These are phyloP conservation scores for Metschnikowia gruessii DNA, from an alignment of 805 yeast genomes.

Conservation along the genomic window DNA sequence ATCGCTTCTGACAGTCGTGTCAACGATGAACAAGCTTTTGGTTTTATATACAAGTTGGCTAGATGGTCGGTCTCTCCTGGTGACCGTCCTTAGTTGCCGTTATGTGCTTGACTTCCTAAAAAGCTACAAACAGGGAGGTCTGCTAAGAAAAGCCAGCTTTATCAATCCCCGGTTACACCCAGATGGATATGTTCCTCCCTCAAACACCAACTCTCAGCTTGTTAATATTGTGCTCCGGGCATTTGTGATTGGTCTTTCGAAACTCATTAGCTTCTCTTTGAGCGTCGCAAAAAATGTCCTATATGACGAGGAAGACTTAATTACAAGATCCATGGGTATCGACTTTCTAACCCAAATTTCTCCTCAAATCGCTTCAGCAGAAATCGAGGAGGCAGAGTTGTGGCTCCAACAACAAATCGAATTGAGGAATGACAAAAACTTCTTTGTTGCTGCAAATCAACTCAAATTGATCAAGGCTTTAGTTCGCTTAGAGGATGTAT, in stretches of 20 bases:
- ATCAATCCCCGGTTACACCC: slow-evolving; percentile 13
- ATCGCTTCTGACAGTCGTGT: slow-evolving; percentile 41
- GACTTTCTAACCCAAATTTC: slow-evolving; percentile 27
- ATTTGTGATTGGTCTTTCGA: slow-evolving; percentile 51
- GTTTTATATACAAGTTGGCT: slow-evolving; percentile 69
- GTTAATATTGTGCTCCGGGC: slow-evolving; percentile 52
- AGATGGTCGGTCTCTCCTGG: slow-evolving; percentile 68
- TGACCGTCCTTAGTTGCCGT: slow-evolving; percentile 71
- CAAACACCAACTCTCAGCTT: slow-evolving; percentile 20
- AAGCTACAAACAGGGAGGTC: slow-evolving; percentile 28
- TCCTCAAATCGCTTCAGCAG: slow-evolving; percentile 22
- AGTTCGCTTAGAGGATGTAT: slow-evolving; percentile 16
- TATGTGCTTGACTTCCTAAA: slow-evolving; percentile 61
- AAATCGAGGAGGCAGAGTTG: slow-evolving; percentile 32
- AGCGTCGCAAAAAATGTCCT: slow-evolving; percentile 56
- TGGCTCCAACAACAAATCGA: slow-evolving; percentile 28
- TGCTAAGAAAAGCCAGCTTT: slow-evolving; percentile 12
- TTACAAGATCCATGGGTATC: slow-evolving; percentile 59
- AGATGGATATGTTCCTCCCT: background rate
- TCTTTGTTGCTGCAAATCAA: slow-evolving; percentile 19
- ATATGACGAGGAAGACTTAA: slow-evolving; percentile 74
- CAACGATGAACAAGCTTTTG: slow-evolving; percentile 53
- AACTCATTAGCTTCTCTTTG: slow-evolving; percentile 48
- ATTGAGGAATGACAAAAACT: slow-evolving; percentile 9
- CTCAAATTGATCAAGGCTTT: slow-evolving; percentile 29